These are phyloP conservation scores for Paramecium bursaria DNA, from an alignment of 73 alveolate species.

Conservation along the genomic window DNA sequence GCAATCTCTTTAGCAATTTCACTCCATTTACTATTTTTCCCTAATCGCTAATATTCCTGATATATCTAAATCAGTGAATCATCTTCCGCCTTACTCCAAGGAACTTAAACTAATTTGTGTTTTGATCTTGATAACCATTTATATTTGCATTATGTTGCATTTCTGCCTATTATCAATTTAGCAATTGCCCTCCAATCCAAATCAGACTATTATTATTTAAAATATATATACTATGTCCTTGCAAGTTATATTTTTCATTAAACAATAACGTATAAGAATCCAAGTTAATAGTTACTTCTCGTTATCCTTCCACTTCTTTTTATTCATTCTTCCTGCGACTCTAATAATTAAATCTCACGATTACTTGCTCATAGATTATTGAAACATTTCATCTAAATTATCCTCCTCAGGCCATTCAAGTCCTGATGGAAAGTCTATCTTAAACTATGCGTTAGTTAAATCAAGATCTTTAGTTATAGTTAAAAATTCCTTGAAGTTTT, in stretches of 20 bases:
- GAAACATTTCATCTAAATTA: conserved; percentile 44
- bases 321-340: conserved; percentile 43
- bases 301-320: conserved; percentile 71
- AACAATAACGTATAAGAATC: conserved; percentile 56
- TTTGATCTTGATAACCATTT: conserved; percentile 67
- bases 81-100: conserved; percentile 72
- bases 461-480: conserved; percentile 2
- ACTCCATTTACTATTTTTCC: conserved; percentile 70
- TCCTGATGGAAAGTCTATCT: conserved; percentile 38
- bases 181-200: conserved; percentile 68
- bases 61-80: conserved; percentile 39
- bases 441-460: background rate
- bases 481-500: conserved; percentile 44
- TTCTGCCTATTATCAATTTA: conserved; percentile 67
- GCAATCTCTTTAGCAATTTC: conserved; percentile 68
- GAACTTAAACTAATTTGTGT: conserved; percentile 57
- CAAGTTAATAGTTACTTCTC: conserved; percentile 62
- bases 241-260: conserved; percentile 49
- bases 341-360: background rate
- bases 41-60: conserved; percentile 55
- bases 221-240: conserved; percentile 41
- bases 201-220: conserved; percentile 17
- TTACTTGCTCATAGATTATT: conserved; percentile 62
- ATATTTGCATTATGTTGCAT: conserved; percentile 63
- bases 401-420: conserved; percentile 57